A percentile compares a stretch with the other conserved stretches of the same genome.
Conservation (phyloP, 2,329 filamentous ascomycete species). For the Elsinoe batatas region DNA sequence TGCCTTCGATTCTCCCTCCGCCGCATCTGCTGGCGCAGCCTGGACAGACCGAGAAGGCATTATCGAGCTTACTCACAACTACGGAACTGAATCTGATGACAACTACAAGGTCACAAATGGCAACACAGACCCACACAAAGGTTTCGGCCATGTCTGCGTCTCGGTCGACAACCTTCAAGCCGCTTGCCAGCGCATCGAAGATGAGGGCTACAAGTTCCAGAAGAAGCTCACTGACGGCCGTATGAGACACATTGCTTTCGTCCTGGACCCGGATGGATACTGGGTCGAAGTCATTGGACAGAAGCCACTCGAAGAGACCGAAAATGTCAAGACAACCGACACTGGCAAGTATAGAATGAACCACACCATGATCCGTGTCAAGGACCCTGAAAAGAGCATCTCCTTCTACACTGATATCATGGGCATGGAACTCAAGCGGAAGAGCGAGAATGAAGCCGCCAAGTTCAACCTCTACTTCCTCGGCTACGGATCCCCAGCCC, state of each 20-base stretch:
- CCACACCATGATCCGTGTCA: constrained; percentile 81
- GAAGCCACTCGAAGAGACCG: constrained; percentile 61
- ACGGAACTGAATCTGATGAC: constrained; percentile 80
- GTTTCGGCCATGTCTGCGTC: constrained; percentile 79
- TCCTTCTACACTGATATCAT: constrained; percentile 60
- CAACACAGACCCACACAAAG: constrained; percentile 76
- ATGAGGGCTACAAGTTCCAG: constrained; percentile 86
- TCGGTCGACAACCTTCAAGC: constrained; percentile 61
- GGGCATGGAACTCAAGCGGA: constrained; percentile 77
- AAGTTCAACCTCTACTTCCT: constrained; percentile 91
- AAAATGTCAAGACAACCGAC: constrained; percentile 63
- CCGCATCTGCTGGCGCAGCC: constrained; percentile 62
- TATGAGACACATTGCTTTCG: constrained; percentile 85
- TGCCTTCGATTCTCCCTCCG: constrained; percentile 68
- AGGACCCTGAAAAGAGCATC: constrained; percentile 43
- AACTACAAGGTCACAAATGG: constrained; percentile 76
- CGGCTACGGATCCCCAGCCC: constrained; percentile 51
- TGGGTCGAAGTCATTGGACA: constrained; percentile 72
- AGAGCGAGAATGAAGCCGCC: constrained; percentile 56
- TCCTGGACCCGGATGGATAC: constrained; percentile 45
- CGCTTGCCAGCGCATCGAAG: constrained; percentile 79
- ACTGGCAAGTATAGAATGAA: constrained; percentile 59
- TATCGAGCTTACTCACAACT: constrained; percentile 74
- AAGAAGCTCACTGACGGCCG: constrained; percentile 85
- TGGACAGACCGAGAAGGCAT: constrained; percentile 71